Evolutionary conservation across 1,139 yeast genomes (phyloP).

Genomic region (Zygosaccharomyces pseudobailii): DNA sequence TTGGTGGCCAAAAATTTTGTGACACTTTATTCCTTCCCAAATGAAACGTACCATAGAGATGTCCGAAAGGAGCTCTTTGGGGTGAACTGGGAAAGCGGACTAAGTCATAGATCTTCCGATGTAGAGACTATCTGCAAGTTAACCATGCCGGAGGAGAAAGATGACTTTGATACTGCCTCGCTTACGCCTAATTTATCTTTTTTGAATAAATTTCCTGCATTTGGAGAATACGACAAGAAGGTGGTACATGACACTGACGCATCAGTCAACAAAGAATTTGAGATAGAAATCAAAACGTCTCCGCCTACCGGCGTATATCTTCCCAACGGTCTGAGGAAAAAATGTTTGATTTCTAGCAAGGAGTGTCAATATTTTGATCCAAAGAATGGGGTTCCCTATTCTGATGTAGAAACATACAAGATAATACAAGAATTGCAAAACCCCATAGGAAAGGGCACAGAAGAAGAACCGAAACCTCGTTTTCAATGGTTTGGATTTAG

Average conservation of each 20-base stretch:
- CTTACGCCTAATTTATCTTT: slow-evolving; percentile 32
- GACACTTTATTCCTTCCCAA: slow-evolving; percentile 46
- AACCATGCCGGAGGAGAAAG: slow-evolving; percentile 27
- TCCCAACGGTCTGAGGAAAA: slow-evolving; percentile 60
- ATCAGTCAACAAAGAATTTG: slow-evolving; percentile 43
- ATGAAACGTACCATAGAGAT: slow-evolving; percentile 34
- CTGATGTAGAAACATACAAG: slow-evolving; percentile 73
- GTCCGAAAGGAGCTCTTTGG: slow-evolving; percentile 56
- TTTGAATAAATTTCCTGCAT: slow-evolving; percentile 53
- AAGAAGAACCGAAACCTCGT: slow-evolving; percentile 22
- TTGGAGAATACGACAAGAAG: slow-evolving; percentile 56
- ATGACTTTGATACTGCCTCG: slow-evolving; percentile 5
- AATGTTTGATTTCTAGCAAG: slow-evolving; percentile 73
- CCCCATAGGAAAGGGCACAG: slow-evolving; percentile 25
- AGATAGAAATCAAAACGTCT: slow-evolving; percentile 51
- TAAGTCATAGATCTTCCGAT: slow-evolving; percentile 49
- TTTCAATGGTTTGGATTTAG: slow-evolving; percentile 66
- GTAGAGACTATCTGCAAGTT: slow-evolving; percentile 47
- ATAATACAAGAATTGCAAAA: slow-evolving; percentile 63
- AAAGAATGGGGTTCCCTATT: slow-evolving; percentile 76
- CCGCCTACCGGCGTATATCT: slow-evolving; percentile 72
- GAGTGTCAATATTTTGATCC: slow-evolving; percentile 88
- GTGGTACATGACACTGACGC: slow-evolving; percentile 38
- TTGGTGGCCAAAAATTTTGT: slow-evolving; percentile 49
- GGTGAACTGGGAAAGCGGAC: slow-evolving; percentile 48